Percentiles rank a stretch among this genome's conserved stretches.
Evolutionary conservation across 257 asterid species (phyloP).

Genomic region (Gentiana dahurica): DNA sequence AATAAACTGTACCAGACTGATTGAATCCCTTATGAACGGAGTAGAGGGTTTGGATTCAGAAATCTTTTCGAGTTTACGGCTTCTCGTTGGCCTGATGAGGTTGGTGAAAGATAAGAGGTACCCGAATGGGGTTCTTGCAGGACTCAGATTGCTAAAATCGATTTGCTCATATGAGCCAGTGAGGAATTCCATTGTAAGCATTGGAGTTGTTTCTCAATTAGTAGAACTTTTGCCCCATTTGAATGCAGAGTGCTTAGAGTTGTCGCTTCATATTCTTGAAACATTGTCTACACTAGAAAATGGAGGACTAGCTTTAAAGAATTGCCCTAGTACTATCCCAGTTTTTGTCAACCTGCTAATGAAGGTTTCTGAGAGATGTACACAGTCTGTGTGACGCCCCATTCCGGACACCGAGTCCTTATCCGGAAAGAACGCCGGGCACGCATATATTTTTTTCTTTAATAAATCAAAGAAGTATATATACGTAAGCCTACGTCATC

Average conservation of each 20-base stretch:
- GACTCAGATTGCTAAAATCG: constrained; percentile 39
- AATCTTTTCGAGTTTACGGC: constrained; percentile 48
- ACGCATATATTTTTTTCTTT: too few relatives aligned
- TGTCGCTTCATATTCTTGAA: constrained; percentile 30
- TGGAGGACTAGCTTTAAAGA: constrained; percentile 33
- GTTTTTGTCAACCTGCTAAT: constrained; percentile 28
- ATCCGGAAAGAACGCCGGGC: too few relatives aligned
- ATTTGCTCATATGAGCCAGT: constrained; percentile 30
- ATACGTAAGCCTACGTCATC: too few relatives aligned
- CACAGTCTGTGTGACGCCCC: constrained; percentile 12
- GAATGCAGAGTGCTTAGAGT: constrained; percentile 26
- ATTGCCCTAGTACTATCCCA: constrained; percentile 26
- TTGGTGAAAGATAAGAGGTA: constrained; percentile 53
- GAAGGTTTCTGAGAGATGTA: constrained; percentile 37
- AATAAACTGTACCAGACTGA: constrained; percentile 52
- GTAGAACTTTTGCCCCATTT: constrained; percentile 28
- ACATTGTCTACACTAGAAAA: constrained; percentile 26
- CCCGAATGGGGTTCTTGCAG: constrained; percentile 37
- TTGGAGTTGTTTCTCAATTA: constrained; percentile 45
- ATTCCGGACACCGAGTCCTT: too few relatives aligned
- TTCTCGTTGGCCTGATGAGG: constrained; percentile 64
- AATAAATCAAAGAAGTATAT: too few relatives aligned
- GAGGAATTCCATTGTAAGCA: constrained; percentile 35
- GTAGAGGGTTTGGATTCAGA: constrained; percentile 34
- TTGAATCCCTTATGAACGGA: constrained; percentile 41